Evolutionary conservation across 208 protist species (phyloP).

Genomic region (Sergeia podlipaevii): DNA sequence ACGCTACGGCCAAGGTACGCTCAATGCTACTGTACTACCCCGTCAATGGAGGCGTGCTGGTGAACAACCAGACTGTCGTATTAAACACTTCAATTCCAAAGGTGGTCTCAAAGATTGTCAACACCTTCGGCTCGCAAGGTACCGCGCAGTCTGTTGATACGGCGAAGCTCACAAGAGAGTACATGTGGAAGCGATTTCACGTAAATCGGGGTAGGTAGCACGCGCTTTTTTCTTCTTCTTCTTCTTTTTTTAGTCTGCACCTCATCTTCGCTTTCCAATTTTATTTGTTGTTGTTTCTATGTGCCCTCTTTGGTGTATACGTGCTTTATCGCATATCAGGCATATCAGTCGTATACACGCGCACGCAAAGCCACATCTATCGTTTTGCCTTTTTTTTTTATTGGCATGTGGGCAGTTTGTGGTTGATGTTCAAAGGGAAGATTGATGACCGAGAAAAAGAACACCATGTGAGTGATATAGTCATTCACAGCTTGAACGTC

Average conservation of each 20-base stretch:
- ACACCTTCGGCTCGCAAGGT: slow-evolving; percentile 79
- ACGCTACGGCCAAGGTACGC: slow-evolving; percentile 85
- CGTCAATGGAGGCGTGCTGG: slow-evolving; percentile 78
- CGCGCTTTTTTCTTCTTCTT: slow-evolving; percentile 7
- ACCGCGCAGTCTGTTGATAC: slow-evolving; percentile 68
- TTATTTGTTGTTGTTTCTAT: too few species aligned
- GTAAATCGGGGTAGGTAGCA: too few species aligned
- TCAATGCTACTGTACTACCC: slow-evolving; percentile 87
- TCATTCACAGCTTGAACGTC: too few species aligned
- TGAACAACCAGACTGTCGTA: slow-evolving; percentile 79
- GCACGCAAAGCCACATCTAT: too few species aligned
- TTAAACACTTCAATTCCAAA: slow-evolving; percentile 81
- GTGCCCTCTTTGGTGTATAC: too few species aligned
- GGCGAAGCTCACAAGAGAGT: slow-evolving; percentile 72
- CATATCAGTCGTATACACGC: too few species aligned
- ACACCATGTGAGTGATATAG: too few species aligned
- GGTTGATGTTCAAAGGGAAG: too few species aligned
- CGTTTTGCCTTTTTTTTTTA: too few species aligned
- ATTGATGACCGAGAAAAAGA: too few species aligned
- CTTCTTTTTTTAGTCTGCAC: background rate
- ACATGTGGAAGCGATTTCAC: slow-evolving; percentile 57
- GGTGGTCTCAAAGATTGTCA: slow-evolving; percentile 69
- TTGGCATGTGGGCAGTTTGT: too few species aligned
- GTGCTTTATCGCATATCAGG: too few species aligned
- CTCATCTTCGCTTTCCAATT: background rate